Conservation (phyloP, 164 flowering plant genomes). For the Tinospora cordifolia region DNA sequence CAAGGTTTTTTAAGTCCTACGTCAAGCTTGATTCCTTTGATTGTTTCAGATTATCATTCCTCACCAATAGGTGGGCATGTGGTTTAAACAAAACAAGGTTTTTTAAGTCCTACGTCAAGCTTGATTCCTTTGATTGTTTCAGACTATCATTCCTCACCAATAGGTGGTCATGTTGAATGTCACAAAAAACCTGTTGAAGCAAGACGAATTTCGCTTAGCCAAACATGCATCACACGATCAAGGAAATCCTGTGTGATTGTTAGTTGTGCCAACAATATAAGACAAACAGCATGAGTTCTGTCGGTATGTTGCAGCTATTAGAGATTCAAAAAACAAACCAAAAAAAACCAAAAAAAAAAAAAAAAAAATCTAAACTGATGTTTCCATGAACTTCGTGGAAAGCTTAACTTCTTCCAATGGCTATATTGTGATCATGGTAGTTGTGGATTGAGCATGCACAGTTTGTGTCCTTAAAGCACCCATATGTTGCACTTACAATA, state of each 20-base stretch:
- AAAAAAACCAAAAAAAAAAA: no score
- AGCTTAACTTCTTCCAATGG: not conserved
- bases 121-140: not conserved
- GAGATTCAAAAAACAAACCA: no score
- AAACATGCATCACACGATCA: not conserved
- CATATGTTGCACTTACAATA: not conserved
- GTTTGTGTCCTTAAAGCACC: not conserved
- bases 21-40: not conserved
- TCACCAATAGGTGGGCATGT: not conserved
- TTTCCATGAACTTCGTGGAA: constrained; percentile 9
- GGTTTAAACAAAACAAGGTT: no score
- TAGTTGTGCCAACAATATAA: not conserved
- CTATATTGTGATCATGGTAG: not conserved
- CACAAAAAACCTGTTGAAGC: not conserved
- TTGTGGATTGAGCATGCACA: not conserved
- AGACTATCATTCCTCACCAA: constrained; percentile 1
- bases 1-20: not conserved
- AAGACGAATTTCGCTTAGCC: not conserved
- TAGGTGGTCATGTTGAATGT: not conserved
- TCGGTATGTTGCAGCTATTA: not conserved
- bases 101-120: not conserved
- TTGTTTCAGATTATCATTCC: not conserved
- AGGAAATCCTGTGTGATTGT: not conserved
- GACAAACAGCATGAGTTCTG: not conserved
- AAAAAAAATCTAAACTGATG: not conserved